Evolutionary conservation across 129 eudicot genomes (phyloP), one percentile per base, ranked within the genome.

Genomic region (Flaveria brownii): DNA sequence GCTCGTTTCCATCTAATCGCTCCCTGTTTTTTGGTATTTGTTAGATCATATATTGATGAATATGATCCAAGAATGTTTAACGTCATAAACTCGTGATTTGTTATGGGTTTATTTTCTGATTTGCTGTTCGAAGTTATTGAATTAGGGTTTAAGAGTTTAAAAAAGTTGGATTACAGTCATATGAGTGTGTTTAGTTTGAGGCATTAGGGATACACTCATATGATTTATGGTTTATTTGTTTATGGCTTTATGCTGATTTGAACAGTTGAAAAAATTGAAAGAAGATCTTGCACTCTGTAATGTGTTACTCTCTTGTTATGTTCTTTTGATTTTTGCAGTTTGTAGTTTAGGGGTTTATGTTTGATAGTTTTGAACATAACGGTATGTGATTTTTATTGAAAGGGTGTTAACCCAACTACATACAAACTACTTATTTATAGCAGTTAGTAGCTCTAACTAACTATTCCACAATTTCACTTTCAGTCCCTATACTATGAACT

Each of bases 31-130:
- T 61, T 61, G 42, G 42, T 28, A 26, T 6, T 2, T 65, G 70
- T 8, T 33, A 15, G 25, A 65, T 65, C 47, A 0, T 65, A 65
- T 65, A 23, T 65, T 6, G 70, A 65, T 16, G 26, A 65, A 16
- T 16, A 65, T 65, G 25, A 65, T 65, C 70, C 68, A 63, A 63
- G 43, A 63, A 62, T 9, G 7, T 59, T 11, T 59, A 30, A 59
- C n/a, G 6, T 23, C 7, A 23, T 64, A 64, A 64, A 15, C 43
- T 7, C 8, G 22, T 16, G 30, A 64, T 64, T 14, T 70, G 36
- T 22, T 25, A 30, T 49, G 18, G 22, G 6, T 12, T 51, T 59
- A 26, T 49, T 25, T 26, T 23, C 61, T 23, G 5, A 13, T 54
- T 3, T 17, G 41, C 11, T 18, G 62, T 56, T 56, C 28, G 11